phyloP scores from a whole-genome alignment of 2,329 filamentous ascomycete species.

The Aspergillus ochraceus region DNA sequence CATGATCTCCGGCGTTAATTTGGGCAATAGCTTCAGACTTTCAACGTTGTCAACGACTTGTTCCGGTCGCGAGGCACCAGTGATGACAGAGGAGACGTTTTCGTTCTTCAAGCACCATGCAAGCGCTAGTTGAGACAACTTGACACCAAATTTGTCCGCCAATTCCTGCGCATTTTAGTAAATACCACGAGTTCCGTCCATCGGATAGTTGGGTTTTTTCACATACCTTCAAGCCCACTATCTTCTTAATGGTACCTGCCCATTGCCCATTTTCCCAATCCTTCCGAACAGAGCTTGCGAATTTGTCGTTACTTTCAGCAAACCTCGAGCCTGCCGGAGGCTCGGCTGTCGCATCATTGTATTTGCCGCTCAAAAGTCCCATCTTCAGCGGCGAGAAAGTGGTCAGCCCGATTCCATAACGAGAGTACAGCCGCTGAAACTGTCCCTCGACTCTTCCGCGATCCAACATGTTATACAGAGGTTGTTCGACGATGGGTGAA shows the following conservation, averaged over 20 bases:
- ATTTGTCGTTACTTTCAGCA: constrained; percentile 57
- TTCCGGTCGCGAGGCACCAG: constrained; percentile 45
- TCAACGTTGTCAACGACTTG: constrained; percentile 48
- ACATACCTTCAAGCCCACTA: constrained; percentile 48
- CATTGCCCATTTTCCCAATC: constrained; percentile 45
- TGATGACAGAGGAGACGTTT: constrained; percentile 50
- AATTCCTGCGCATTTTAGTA: constrained; percentile 10
- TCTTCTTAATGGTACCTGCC: constrained; percentile 54
- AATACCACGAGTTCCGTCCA: neutral
- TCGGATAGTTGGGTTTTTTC: neutral
- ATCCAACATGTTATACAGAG: constrained; percentile 65
- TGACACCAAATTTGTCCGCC: constrained; percentile 47
- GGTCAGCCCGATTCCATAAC: constrained; percentile 62
- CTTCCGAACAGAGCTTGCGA: constrained; percentile 49
- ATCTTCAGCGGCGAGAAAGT: constrained; percentile 62
- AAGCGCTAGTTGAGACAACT: constrained; percentile 57
- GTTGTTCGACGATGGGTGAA: constrained; percentile 57
- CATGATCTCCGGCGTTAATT: constrained; percentile 46
- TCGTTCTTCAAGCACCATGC: constrained; percentile 61
- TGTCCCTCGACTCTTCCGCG: constrained; percentile 64
- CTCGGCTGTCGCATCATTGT: constrained; percentile 58
- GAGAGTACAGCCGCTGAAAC: constrained; percentile 60
- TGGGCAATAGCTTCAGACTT: constrained; percentile 46
- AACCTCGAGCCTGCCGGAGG: constrained; percentile 59
- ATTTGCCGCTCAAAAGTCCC: constrained; percentile 68